Evolutionary conservation across 1,284 basidiomycete species (phyloP).

Genomic region (Golubevia sp.): DNA sequence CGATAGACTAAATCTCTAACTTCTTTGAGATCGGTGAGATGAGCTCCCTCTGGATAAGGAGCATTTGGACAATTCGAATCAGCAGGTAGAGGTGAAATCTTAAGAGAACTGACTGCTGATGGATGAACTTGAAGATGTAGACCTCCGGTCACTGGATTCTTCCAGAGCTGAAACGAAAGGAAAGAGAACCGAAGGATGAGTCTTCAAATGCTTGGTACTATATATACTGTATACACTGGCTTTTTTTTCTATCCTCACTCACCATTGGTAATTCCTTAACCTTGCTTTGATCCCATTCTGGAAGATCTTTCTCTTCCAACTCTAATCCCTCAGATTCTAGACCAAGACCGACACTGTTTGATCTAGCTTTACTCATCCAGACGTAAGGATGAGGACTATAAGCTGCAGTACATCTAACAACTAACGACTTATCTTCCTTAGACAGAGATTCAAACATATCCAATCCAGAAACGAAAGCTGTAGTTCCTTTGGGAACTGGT

Average conservation of each 20-base stretch:
- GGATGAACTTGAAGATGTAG: slow-evolving; percentile 72
- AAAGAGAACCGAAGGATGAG: too few relatives aligned
- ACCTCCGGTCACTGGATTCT: slow-evolving; percentile 77
- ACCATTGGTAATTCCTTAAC: slow-evolving; percentile 74
- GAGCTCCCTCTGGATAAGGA: slow-evolving; percentile 76
- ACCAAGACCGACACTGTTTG: slow-evolving; percentile 75
- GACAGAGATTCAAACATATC: slow-evolving; percentile 85
- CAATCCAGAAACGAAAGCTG: slow-evolving; percentile 71
- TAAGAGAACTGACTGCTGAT: slow-evolving; percentile 12
- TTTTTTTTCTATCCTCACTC: slow-evolving; percentile 44
- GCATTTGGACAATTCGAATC: slow-evolving; percentile 66
- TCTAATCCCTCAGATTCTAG: slow-evolving; percentile 78
- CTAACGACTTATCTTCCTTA: slow-evolving; percentile 76
- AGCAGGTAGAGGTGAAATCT: slow-evolving; percentile 70
- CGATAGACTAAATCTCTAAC: slow-evolving; percentile 76
- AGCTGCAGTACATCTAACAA: slow-evolving; percentile 65
- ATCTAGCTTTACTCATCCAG: slow-evolving; percentile 75
- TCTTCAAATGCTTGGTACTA: too few relatives aligned
- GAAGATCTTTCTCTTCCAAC: slow-evolving; percentile 70
- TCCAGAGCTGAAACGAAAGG: slow-evolving; percentile 70
- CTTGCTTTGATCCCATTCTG: slow-evolving; percentile 74
- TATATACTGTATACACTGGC: neutral
- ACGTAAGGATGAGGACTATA: slow-evolving; percentile 73
- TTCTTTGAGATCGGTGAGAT: slow-evolving; percentile 71
- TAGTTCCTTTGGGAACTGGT: slow-evolving; percentile 80